phyloP scores from a whole-genome alignment of 2,329 filamentous ascomycete genomes.

The Fonsecaea multimorphosa region DNA sequence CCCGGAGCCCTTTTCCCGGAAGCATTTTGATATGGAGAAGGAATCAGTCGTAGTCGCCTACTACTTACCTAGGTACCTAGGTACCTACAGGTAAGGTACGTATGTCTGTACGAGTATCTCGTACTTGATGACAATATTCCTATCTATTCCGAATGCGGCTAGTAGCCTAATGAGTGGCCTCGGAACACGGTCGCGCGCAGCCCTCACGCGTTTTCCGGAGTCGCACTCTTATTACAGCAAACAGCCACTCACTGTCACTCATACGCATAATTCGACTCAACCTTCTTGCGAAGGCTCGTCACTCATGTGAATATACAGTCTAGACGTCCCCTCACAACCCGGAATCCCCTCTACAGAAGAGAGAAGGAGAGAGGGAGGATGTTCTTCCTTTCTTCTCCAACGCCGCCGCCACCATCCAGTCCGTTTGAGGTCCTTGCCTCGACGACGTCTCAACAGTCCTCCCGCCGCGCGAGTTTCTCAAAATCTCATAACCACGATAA shows the following conservation, averaged over 20 bases:
- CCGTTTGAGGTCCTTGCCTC: not conserved
- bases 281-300: not conserved
- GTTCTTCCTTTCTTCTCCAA: constrained; percentile 18
- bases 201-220: constrained; percentile 7
- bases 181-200: constrained; percentile 14
- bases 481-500: not conserved
- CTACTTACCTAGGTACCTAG: too few relatives aligned
- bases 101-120: not conserved
- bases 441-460: constrained; percentile 7
- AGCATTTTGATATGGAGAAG: too few relatives aligned
- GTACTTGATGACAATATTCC: too few relatives aligned
- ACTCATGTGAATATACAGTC: not conserved
- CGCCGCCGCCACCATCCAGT: not conserved
- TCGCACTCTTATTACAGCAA: not conserved
- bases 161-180: not conserved
- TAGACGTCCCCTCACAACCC: not conserved
- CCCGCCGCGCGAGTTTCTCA: not conserved
- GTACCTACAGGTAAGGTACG: too few relatives aligned
- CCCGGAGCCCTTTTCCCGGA: too few relatives aligned
- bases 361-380: not conserved
- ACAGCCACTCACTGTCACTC: not conserved
- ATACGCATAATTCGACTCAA: too few relatives aligned
- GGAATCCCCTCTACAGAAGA: not conserved
- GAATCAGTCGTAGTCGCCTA: too few relatives aligned
- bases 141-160: constrained; percentile 9